Conservation (phyloP, 345 rosid species). For the Lepidium sativum region DNA sequence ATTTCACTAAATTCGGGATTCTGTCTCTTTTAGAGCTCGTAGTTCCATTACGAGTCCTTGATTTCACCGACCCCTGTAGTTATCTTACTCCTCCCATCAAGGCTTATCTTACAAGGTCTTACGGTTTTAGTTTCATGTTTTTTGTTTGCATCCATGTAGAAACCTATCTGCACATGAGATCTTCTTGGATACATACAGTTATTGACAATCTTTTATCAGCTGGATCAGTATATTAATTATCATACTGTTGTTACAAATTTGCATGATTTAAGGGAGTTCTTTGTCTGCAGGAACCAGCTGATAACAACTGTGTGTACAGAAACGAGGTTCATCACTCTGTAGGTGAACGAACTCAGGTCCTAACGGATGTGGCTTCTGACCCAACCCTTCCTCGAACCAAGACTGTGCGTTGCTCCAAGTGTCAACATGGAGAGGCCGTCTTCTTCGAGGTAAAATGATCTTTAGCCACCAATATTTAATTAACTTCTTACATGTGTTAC, state of each 20-base stretch:
- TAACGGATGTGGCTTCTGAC: constrained; percentile 67
- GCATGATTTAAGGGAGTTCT: background rate
- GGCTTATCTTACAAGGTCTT: background rate
- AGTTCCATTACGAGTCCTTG: background rate
- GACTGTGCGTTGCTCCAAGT: constrained; percentile 39
- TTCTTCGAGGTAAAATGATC: constrained; percentile 51
- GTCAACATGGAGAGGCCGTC: constrained; percentile 58
- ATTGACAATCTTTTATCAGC: background rate
- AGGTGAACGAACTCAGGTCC: constrained; percentile 54
- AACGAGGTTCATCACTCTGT: constrained; percentile 66
- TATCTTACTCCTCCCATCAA: background rate
- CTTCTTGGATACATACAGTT: background rate
- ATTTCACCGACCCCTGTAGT: background rate
- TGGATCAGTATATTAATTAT: background rate
- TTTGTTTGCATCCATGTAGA: background rate
- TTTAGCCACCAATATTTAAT: background rate
- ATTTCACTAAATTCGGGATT: background rate
- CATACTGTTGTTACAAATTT: background rate
- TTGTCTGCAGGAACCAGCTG: constrained; percentile 50
- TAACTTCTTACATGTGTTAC: background rate
- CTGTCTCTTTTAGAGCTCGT: background rate
- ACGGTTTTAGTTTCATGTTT: background rate
- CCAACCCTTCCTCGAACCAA: constrained; percentile 82
- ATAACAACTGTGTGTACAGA: constrained; percentile 49
- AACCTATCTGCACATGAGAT: background rate